A percentile compares a stretch with the other conserved stretches of the same genome.
Conservation (phyloP, 108 stramenopile genomes). For the Cyclostephanos invisitatus region DNA sequence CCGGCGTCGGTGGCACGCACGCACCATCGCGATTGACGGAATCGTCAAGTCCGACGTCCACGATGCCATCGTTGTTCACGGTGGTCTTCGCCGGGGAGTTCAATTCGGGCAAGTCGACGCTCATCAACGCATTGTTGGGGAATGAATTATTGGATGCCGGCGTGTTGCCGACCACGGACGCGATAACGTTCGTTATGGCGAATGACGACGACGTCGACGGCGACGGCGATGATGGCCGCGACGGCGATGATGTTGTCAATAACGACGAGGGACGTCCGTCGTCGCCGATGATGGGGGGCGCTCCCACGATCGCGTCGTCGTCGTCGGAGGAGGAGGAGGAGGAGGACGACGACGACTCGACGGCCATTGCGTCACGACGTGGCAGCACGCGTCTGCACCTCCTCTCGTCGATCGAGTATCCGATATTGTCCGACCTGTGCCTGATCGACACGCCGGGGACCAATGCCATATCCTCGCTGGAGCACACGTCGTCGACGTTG, state of each 20-base stretch:
- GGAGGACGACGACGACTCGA: not conserved
- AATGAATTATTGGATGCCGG: slow-evolving; percentile 73
- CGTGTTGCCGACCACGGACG: slow-evolving; percentile 81
- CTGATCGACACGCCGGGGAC: slow-evolving; percentile 88
- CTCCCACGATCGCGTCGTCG: too few species aligned
- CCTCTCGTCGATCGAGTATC: slow-evolving; percentile 46
- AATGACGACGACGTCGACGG: slow-evolving; percentile 19
- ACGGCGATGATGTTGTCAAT: not conserved
- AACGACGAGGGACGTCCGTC: slow-evolving; percentile 6
- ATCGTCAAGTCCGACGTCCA: too few species aligned
- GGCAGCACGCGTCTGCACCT: slow-evolving; percentile 29
- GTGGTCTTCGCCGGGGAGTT: slow-evolving; percentile 85
- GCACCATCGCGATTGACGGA: too few species aligned
- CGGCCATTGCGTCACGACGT: not conserved
- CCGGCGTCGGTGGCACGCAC: too few species aligned
- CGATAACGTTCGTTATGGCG: slow-evolving; percentile 64
- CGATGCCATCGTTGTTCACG: slow-evolving; percentile 64
- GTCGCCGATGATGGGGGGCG: not conserved
- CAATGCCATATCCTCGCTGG: slow-evolving; percentile 67
- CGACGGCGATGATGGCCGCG: not conserved
- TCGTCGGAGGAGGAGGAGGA: not conserved
- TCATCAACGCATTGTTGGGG: slow-evolving; percentile 85
- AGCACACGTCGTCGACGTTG: slow-evolving; percentile 73
- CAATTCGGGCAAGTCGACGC: slow-evolving; percentile 86
- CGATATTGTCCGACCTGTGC: slow-evolving; percentile 68